Base-by-base conservation (phyloP, 2,329 filamentous ascomycete genomes). In the Alternaria triticimaculans region DNA sequence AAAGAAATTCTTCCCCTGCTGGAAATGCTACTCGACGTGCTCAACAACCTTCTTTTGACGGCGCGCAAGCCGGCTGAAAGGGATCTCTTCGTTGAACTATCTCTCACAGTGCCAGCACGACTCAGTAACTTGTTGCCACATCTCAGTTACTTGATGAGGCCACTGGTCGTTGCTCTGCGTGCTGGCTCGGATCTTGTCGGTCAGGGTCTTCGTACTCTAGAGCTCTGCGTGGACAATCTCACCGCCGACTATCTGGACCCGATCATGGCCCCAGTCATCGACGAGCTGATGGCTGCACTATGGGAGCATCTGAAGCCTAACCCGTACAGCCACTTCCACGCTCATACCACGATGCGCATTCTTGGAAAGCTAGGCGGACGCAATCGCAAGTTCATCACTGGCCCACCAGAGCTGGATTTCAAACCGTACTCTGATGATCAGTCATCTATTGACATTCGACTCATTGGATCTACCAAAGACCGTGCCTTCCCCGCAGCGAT, bases 181-280 rank as follows among this genome's bases (percentile, higher is more conserved):
- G 94, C 94, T 18, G 94, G 95, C 14, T 94, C 92, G 2, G 96
- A 99, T 69, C 87, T 99, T 43, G 95, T 99, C 18, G 94, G 94
- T 0, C 96, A 99, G 79, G 96, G 96, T 0, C 84, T 99, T 7
- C 87, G 96, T 26, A 99, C 96, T 0, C 84, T 99, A 6, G 96
- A 99, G 76, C 87, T 99, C 2, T 99, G 96, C 74, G 96, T 99
- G 18, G 96, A 99, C 68, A 99, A 99, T 72, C 86, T 99, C 0
- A 99, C 96, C 0, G 95, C 96, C 0, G 96, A 99, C 75, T 99
- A 99, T 76, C 84, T 99, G 14, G 96, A 99, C 72, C 96, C 96
- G 0, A 98, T 99, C 73, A 99, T 99, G 95, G 93, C 95, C 3
- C 96, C 96, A 0, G 96, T 98, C 25, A 98, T 99, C 80, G 95